Evolutionary conservation across 2,329 filamentous ascomycete species (phyloP).

Genomic region (Nectriaceae sp.): DNA sequence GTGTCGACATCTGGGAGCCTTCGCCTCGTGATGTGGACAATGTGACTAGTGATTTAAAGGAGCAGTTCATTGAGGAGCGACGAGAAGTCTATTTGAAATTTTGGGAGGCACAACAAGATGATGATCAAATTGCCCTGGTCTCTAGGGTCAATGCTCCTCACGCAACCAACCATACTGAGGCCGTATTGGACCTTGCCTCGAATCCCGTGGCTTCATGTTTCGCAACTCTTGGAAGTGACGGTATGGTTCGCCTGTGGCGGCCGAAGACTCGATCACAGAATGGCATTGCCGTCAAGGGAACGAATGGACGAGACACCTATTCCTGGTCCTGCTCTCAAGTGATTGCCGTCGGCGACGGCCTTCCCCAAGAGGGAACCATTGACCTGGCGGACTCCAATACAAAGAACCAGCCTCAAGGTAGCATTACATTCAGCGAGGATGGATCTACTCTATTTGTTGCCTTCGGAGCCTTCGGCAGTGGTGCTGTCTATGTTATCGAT

Average conservation of each 20-base stretch:
- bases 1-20: conserved; percentile 87
- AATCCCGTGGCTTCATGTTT: conserved; percentile 73
- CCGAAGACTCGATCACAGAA: conserved; percentile 69
- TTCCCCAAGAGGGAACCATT: conserved; percentile 44
- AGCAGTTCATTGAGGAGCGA: conserved; percentile 51
- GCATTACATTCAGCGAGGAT: conserved; percentile 78
- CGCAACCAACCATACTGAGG: conserved; percentile 53
- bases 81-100: conserved; percentile 87
- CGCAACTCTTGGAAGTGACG: conserved; percentile 83
- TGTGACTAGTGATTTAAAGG: conserved; percentile 36
- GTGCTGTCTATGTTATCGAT: conserved; percentile 76
- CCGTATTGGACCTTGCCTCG: conserved; percentile 72
- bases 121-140: conserved; percentile 70
- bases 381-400: conserved; percentile 26
- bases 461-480: conserved; percentile 54
- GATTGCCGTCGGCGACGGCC: conserved; percentile 53
- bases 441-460: conserved; percentile 79
- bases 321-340: conserved; percentile 73
- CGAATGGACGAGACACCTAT: conserved; percentile 59
- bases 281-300: conserved; percentile 64
- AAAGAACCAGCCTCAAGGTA: conserved; percentile 54
- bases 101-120: conserved; percentile 68
- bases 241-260: conserved; percentile 78
- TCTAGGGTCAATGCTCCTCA: conserved; percentile 86
- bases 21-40: conserved; percentile 66